Conservation (phyloP, 305 asterid species). For the Coffea humblotiana region DNA sequence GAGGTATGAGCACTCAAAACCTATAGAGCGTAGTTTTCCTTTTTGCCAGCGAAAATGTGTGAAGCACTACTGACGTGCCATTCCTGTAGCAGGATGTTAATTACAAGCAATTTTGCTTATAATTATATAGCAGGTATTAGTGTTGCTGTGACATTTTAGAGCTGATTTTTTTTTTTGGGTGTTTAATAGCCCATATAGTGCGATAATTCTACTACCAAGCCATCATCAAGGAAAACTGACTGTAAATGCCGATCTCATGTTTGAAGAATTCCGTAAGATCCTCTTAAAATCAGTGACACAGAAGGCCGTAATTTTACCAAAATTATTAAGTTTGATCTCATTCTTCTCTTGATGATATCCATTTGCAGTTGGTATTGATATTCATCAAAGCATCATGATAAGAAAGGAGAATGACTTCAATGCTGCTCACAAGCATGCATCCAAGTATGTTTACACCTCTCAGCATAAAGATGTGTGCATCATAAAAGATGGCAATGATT, state of each 20-base stretch:
- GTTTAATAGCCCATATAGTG: conserved; percentile 74
- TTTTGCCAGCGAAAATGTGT: not conserved
- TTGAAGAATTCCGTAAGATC: conserved; percentile 71
- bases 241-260: conserved; percentile 79
- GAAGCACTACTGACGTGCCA: not conserved
- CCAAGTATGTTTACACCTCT: conserved; percentile 40
- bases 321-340: conserved; percentile 24
- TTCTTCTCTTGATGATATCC: conserved; percentile 27
- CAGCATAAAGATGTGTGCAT: conserved; percentile 42
- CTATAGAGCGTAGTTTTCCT: not conserved
- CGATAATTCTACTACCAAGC: conserved; percentile 53
- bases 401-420: conserved; percentile 46
- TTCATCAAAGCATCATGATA: conserved; percentile 66
- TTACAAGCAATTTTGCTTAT: conserved; percentile 21
- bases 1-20: conserved; percentile 52
- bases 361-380: conserved; percentile 84
- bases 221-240: conserved; percentile 79
- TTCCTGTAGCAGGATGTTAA: conserved; percentile 4
- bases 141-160: not conserved
- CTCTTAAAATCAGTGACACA: conserved; percentile 20
- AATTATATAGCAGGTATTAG: conserved; percentile 15
- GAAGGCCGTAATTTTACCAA: conserved; percentile 9
- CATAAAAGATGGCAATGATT: conserved; percentile 33
- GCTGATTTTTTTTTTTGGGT: conserved; percentile 27
- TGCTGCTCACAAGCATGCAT: conserved; percentile 35